Evolutionary conservation across 2,329 filamentous ascomycete species (phyloP).

Genomic region (Aureobasidium sp.): DNA sequence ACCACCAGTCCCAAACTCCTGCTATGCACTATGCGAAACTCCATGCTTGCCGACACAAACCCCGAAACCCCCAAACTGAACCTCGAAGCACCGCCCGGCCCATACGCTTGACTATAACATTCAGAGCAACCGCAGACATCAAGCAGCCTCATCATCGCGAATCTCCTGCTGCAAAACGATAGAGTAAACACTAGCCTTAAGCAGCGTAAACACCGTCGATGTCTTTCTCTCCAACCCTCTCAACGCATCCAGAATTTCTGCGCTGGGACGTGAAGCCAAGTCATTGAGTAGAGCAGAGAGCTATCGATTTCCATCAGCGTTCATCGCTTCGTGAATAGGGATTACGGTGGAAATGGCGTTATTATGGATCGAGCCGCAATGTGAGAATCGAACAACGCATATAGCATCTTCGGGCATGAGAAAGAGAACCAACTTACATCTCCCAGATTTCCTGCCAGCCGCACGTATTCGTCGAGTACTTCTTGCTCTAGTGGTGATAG

Average conservation of each 20-base stretch:
- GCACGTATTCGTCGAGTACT: slow-evolving; percentile 87
- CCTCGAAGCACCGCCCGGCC: not conserved
- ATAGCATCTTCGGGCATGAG: not conserved
- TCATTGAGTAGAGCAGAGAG: slow-evolving; percentile 54
- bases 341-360: too few relatives aligned
- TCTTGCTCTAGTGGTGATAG: slow-evolving; percentile 82
- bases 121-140: not conserved
- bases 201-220: slow-evolving; percentile 83
- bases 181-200: slow-evolving; percentile 97
- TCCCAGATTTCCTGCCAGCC: slow-evolving; percentile 82
- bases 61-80: not conserved
- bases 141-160: slow-evolving; percentile 50
- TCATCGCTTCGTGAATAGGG: not conserved
- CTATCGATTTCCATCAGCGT: slow-evolving; percentile 21
- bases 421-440: slow-evolving; percentile 47
- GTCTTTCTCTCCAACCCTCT: slow-evolving; percentile 89
- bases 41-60: not conserved
- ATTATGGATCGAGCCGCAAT: too few relatives aligned
- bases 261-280: slow-evolving; percentile 54
- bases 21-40: slow-evolving; percentile 1
- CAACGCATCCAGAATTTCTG: slow-evolving; percentile 77
- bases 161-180: slow-evolving; percentile 98
- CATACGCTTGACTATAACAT: not conserved
- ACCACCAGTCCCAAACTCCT: not conserved
- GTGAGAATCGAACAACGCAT: not conserved